A percentile compares a stretch with the other conserved stretches of the same genome.
phyloP scores from a whole-genome alignment of 768 basidiomycete species.

The Kondoa malvinella region DNA sequence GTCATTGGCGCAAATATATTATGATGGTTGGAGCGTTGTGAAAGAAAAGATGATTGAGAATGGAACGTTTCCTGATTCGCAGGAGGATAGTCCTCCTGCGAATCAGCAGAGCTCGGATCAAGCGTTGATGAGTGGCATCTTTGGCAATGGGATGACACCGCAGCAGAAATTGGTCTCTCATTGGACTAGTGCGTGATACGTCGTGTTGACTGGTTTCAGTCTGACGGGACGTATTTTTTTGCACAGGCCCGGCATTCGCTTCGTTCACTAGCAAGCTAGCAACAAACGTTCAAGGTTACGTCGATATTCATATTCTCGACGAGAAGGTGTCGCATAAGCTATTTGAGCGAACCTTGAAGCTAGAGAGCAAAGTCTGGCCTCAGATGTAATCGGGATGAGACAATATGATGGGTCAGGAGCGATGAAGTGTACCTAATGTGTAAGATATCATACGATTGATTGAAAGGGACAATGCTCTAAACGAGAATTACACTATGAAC shows the following conservation, averaged over 20 bases:
- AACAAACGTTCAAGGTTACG: background rate
- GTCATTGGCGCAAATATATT: background rate
- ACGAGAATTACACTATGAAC: no score
- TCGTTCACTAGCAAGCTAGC: background rate
- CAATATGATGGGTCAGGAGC: background rate
- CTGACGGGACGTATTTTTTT: background rate
- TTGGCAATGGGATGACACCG: background rate
- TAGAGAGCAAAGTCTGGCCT: background rate
- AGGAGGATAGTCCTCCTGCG: background rate
- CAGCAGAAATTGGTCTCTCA: background rate
- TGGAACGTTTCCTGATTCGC: background rate
- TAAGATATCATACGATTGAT: no score
- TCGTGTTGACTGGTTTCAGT: background rate
- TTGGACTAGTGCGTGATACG: background rate
- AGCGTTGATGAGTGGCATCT: background rate
- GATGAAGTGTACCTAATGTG: no score
- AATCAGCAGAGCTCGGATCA: background rate
- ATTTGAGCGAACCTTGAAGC: background rate
- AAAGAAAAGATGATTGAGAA: background rate
- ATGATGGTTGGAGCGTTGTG: background rate
- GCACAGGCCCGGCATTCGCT: background rate
- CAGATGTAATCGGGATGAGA: background rate
- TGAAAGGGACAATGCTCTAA: no score
- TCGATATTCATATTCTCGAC: background rate
- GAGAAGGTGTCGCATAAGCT: background rate